These are phyloP conservation scores for Malassezia psittaci DNA, from an alignment of 1,284 basidiomycete genomes.

Conservation along the genomic window DNA sequence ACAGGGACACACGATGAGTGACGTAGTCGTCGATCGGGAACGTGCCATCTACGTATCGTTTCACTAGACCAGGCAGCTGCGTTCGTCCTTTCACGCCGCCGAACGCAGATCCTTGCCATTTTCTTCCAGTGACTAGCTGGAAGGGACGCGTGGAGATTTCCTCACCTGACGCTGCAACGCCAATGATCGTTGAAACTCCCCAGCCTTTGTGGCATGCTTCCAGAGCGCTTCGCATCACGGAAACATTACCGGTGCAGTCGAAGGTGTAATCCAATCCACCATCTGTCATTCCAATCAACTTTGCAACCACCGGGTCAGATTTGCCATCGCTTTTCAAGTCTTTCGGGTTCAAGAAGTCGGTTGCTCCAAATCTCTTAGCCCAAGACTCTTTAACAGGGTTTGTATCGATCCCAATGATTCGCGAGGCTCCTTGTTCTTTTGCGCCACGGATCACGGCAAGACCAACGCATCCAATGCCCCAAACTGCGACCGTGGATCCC, in stretches of 20 bases:
- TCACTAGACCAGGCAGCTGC: slow-evolving; percentile 52
- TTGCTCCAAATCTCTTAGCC: slow-evolving; percentile 92
- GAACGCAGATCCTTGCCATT: slow-evolving; percentile 90
- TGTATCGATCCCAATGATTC: slow-evolving; percentile 85
- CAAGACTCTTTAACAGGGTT: slow-evolving; percentile 70
- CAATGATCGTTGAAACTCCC: slow-evolving; percentile 87
- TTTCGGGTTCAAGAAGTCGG: slow-evolving; percentile 82
- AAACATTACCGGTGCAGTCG: slow-evolving; percentile 87
- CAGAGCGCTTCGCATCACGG: slow-evolving; percentile 88
- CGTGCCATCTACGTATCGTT: slow-evolving; percentile 42
- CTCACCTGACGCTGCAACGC: slow-evolving; percentile 67
- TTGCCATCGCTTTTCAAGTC: slow-evolving; percentile 53
- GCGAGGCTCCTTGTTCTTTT: slow-evolving; percentile 64
- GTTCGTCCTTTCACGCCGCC: slow-evolving; percentile 96
- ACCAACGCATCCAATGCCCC: slow-evolving; percentile 91
- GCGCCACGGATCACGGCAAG: slow-evolving; percentile 69
- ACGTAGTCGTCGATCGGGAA: slow-evolving; percentile 50
- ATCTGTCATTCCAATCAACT: slow-evolving; percentile 85
- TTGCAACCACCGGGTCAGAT: slow-evolving; percentile 62
- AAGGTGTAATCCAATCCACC: slow-evolving; percentile 93
- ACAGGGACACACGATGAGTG: slow-evolving; percentile 52
- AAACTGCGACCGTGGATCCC: slow-evolving; percentile 78
- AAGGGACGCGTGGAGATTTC: slow-evolving; percentile 89
- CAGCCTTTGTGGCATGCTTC: slow-evolving; percentile 84
- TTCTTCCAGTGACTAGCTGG: slow-evolving; percentile 78